A percentile compares a stretch with the other conserved stretches of the same genome.
Conservation (phyloP, 2,329 filamentous ascomycete species). For the Remersonia thermophila region DNA sequence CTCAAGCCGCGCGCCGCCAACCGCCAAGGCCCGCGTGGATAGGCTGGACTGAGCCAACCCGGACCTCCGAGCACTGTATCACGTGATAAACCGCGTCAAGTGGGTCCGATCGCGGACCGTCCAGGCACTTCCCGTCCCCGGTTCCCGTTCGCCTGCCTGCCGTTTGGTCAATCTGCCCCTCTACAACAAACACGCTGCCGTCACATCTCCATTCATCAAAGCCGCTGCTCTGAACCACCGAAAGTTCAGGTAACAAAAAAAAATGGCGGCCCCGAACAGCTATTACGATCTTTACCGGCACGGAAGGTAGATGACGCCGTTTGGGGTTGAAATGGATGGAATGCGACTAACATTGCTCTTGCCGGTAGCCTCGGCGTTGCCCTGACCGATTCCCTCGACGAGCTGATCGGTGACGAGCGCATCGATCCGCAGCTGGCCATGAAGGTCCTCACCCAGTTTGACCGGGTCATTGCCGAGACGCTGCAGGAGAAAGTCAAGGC, state of each 20-base stretch:
- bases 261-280: conserved; percentile 17
- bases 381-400: conserved; percentile 92
- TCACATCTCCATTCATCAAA: conserved; percentile 1
- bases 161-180: conserved; percentile 1
- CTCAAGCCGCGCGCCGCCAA: conserved; percentile 7
- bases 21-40: conserved; percentile 9
- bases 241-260: conserved; percentile 1
- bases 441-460: conserved; percentile 95
- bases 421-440: conserved; percentile 98
- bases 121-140: too few relatives aligned
- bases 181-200: conserved; percentile 5
- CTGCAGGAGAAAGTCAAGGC: conserved; percentile 87
- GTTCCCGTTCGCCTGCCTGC: neutral
- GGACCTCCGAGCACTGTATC: neutral
- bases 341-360: conserved; percentile 6
- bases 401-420: conserved; percentile 83
- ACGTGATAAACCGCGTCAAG: too few relatives aligned
- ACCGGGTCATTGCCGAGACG: conserved; percentile 82
- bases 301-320: conserved; percentile 62
- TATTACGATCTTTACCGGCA: conserved; percentile 95
- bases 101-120: too few relatives aligned
- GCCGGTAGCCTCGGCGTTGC: conserved; percentile 69
- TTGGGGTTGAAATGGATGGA: neutral
- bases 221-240: too few relatives aligned
- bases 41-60: conserved; percentile 2